These are phyloP conservation scores for Ceratocystis alfenasii DNA, from an alignment of 2,329 filamentous ascomycete genomes.

Conservation along the genomic window DNA sequence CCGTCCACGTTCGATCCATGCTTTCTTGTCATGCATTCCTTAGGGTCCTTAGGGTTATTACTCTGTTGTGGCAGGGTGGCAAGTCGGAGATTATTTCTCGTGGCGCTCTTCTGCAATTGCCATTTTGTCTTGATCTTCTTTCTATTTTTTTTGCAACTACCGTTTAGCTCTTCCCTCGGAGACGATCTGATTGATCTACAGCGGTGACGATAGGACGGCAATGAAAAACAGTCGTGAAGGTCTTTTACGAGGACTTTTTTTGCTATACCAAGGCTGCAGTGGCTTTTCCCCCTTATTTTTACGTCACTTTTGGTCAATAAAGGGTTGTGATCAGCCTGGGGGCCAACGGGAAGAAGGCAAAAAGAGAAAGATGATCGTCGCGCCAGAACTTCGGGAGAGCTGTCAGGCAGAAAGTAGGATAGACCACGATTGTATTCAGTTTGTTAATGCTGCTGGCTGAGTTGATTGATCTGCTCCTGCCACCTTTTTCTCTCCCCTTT, in stretches of 20 bases:
- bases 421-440: neutral
- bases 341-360: neutral
- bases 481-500: neutral
- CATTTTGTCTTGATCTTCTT: neutral
- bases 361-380: neutral
- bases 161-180: neutral
- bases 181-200: neutral
- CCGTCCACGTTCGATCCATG: too few species aligned
- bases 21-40: too few species aligned
- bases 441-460: neutral
- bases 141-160: neutral
- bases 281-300: neutral
- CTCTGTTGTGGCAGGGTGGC: neutral
- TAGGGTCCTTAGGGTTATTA: neutral
- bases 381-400: constrained; percentile 2
- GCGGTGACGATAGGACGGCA: neutral
- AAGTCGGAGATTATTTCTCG: neutral
- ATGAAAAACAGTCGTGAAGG: neutral
- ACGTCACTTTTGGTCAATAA: neutral
- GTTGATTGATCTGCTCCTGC: neutral
- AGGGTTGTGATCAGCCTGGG: neutral
- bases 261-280: neutral
- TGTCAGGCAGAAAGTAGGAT: neutral
- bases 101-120: neutral
- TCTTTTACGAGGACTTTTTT: neutral